Conservation (phyloP, 2,329 filamentous ascomycete genomes). For the Scedosporium dehoogii region DNA sequence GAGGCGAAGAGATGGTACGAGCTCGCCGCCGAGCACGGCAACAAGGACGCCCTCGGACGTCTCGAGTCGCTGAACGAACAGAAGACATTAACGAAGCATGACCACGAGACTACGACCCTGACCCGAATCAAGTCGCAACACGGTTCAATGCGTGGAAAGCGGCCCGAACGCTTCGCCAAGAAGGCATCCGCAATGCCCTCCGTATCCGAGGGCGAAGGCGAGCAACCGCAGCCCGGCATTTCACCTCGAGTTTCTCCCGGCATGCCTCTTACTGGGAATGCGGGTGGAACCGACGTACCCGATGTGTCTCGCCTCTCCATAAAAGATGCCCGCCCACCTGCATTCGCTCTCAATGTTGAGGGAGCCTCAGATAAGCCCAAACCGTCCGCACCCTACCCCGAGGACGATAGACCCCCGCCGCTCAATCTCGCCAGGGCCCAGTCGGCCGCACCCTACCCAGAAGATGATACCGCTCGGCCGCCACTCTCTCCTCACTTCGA, state of each 20-base stretch:
- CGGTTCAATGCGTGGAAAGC: slow-evolving; percentile 54
- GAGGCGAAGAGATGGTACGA: slow-evolving; percentile 86
- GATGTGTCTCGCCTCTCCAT: slow-evolving; percentile 24
- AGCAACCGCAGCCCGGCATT: slow-evolving; percentile 12
- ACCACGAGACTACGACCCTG: slow-evolving; percentile 88
- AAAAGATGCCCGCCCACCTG: slow-evolving; percentile 30
- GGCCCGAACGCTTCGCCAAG: slow-evolving; percentile 50
- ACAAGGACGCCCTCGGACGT: slow-evolving; percentile 73
- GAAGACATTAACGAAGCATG: slow-evolving; percentile 75
- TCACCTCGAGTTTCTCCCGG: slow-evolving; percentile 12
- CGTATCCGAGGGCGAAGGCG: slow-evolving; percentile 29
- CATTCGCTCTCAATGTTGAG: slow-evolving; percentile 39
- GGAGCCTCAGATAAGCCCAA: slow-evolving; percentile 30
- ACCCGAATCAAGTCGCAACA: slow-evolving; percentile 76
- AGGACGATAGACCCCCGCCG: slow-evolving; percentile 52
- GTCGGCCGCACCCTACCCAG: slow-evolving; percentile 42
- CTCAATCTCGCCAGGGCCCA: slow-evolving; percentile 32
- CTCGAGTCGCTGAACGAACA: slow-evolving; percentile 77
- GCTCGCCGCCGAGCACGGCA: slow-evolving; percentile 80
- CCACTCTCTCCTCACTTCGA: slow-evolving; percentile 31
- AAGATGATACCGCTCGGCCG: slow-evolving; percentile 32
- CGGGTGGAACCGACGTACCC: slow-evolving; percentile 17
- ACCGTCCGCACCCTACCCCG: slow-evolving; percentile 59
- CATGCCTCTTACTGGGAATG: slow-evolving; percentile 11
- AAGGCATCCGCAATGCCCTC: slow-evolving; percentile 32